phyloP scores from a whole-genome alignment of 2,329 filamentous ascomycete species.

The Exophiala sp. region DNA sequence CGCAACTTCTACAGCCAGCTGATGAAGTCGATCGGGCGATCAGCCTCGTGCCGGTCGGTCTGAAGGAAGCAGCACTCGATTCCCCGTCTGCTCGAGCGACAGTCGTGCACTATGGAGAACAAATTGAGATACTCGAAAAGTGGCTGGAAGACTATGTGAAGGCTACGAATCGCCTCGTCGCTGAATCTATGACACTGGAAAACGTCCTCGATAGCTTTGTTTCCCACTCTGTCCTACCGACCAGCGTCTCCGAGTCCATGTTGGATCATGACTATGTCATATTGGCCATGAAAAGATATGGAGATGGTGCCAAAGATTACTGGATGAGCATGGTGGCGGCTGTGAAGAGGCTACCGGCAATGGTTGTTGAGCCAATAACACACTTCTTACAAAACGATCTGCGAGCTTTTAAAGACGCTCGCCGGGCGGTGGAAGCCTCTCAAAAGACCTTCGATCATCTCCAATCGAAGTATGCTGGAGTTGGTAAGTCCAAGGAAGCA shows the following conservation, averaged over 20 bases:
- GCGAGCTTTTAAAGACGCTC: constrained; percentile 76
- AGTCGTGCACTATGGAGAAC: constrained; percentile 78
- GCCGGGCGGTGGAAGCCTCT: constrained; percentile 66
- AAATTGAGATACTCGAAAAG: constrained; percentile 82
- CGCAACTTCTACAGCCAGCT: constrained; percentile 15
- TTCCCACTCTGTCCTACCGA: constrained; percentile 65
- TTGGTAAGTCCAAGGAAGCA: constrained; percentile 89
- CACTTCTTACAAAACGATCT: constrained; percentile 73
- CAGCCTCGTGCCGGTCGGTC: constrained; percentile 62
- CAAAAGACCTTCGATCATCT: constrained; percentile 81
- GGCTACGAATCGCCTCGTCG: constrained; percentile 55
- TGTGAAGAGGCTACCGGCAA: constrained; percentile 69
- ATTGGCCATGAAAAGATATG: constrained; percentile 74
- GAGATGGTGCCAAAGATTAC: constrained; percentile 80
- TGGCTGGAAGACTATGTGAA: constrained; percentile 75
- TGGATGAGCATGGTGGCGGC: constrained; percentile 70
- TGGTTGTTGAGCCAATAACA: constrained; percentile 75
- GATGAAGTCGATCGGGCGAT: constrained; percentile 40
- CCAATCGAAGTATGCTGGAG: constrained; percentile 71
- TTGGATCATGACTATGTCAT: constrained; percentile 94
- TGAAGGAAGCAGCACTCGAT: constrained; percentile 94
- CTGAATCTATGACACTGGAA: constrained; percentile 69
- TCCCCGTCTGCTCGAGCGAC: constrained; percentile 91
- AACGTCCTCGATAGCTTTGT: constrained; percentile 72
- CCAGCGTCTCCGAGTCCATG: constrained; percentile 70